These are phyloP conservation scores for Mariannaea elegans DNA, from an alignment of 2,329 filamentous ascomycete species.

Conservation along the genomic window DNA sequence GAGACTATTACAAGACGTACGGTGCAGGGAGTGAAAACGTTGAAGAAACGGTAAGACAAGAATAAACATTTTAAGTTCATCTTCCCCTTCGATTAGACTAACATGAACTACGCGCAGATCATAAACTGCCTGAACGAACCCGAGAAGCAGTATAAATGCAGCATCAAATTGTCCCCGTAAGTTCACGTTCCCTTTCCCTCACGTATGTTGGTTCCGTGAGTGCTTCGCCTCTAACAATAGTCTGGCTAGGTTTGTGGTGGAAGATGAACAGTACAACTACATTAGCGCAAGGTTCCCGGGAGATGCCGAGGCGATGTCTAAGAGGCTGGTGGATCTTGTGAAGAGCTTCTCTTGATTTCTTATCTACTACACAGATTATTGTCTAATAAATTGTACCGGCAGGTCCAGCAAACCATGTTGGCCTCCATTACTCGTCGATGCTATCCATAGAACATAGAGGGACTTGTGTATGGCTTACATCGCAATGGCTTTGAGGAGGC, in stretches of 20 bases:
- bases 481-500: background rate
- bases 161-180: constrained; percentile 52
- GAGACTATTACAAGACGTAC: constrained; percentile 67
- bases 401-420: no score
- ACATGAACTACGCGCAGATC: constrained; percentile 2
- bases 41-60: constrained; percentile 52
- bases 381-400: background rate
- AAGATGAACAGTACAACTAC: constrained; percentile 60
- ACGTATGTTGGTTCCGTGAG: background rate
- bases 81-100: background rate
- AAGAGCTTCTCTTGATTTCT: constrained; percentile 12
- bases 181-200: constrained; percentile 28
- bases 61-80: background rate
- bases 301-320: constrained; percentile 46
- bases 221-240: background rate
- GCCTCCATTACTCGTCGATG: no score
- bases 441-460: no score
- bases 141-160: constrained; percentile 53
- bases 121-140: constrained; percentile 17
- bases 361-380: background rate
- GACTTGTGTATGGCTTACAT: no score
- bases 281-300: constrained; percentile 57
- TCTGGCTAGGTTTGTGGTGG: constrained; percentile 54
- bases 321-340: constrained; percentile 8
- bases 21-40: constrained; percentile 60